Conservation (phyloP, 1,284 basidiomycete genomes). For the Agaricales sp. region DNA sequence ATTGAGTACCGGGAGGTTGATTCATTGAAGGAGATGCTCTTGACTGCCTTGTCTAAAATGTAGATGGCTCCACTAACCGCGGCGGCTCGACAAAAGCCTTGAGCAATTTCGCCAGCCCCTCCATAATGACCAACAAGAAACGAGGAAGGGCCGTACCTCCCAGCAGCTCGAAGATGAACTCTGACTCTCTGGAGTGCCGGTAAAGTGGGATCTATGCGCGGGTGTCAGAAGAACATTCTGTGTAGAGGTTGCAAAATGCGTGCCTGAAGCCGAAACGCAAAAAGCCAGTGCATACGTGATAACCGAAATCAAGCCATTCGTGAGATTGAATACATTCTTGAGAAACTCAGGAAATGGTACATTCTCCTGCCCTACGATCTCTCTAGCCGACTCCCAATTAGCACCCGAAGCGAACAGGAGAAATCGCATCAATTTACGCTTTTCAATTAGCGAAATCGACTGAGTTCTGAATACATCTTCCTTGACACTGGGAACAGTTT, state of each 20-base stretch:
- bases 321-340: slow-evolving; percentile 49
- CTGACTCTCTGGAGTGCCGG: slow-evolving; percentile 59
- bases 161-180: slow-evolving; percentile 69
- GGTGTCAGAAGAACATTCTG: slow-evolving; percentile 5
- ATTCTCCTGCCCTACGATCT: slow-evolving; percentile 48
- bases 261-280: slow-evolving; percentile 45
- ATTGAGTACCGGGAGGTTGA: slow-evolving; percentile 29
- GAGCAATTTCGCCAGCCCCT: slow-evolving; percentile 83
- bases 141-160: slow-evolving; percentile 83
- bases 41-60: slow-evolving; percentile 61
- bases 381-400: slow-evolving; percentile 57
- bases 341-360: slow-evolving; percentile 55
- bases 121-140: slow-evolving; percentile 95
- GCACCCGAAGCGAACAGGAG: slow-evolving; percentile 64
- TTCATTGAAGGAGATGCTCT: slow-evolving; percentile 8
- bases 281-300: slow-evolving; percentile 70
- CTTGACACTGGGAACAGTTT: slow-evolving; percentile 81
- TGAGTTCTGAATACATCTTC: slow-evolving; percentile 91
- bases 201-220: slow-evolving; percentile 45
- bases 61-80: slow-evolving; percentile 83
- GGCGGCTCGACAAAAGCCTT: slow-evolving; percentile 85
- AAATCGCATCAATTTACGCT: slow-evolving; percentile 89
- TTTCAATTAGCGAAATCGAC: slow-evolving; percentile 72
- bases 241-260: slow-evolving; percentile 10
- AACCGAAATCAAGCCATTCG: slow-evolving; percentile 42